Conservation (phyloP, 805 yeast genomes). For the Kodamaea leandrae region DNA sequence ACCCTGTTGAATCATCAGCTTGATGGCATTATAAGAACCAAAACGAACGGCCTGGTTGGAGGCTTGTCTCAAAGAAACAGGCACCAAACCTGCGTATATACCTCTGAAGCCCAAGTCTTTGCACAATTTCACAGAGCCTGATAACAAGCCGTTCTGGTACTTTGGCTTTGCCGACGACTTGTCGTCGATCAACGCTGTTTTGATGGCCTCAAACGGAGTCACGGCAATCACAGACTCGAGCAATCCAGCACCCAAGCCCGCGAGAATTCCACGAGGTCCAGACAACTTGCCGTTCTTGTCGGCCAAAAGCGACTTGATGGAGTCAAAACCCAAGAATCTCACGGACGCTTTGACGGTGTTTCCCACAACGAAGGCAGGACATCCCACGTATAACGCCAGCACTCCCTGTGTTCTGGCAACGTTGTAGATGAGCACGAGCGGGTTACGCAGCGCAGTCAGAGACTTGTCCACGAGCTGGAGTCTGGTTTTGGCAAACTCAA, state of each 20-base stretch:
- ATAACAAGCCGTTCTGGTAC: constrained; percentile 61
- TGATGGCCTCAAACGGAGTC: constrained; percentile 95
- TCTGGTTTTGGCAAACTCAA: constrained; percentile 94
- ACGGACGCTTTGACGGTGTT: constrained; percentile 97
- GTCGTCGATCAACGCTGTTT: constrained; percentile 94
- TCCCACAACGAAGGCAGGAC: constrained; percentile 95
- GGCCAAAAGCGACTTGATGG: constrained; percentile 69
- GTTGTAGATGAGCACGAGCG: constrained; percentile 72
- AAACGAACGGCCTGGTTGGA: constrained; percentile 92
- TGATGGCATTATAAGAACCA: constrained; percentile 89
- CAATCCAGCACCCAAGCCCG: constrained; percentile 97
- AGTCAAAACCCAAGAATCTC: constrained; percentile 88
- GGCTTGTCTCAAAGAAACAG: constrained; percentile 94
- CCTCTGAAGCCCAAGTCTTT: constrained; percentile 81
- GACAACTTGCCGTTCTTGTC: constrained; percentile 86
- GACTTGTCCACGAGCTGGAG: constrained; percentile 74
- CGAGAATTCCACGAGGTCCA: constrained; percentile 88
- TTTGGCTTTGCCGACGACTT: constrained; percentile 73
- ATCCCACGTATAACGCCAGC: constrained; percentile 81
- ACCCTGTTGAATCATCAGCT: constrained; percentile 70
- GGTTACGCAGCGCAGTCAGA: constrained; percentile 71
- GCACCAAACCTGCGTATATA: constrained; percentile 83
- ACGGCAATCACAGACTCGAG: constrained; percentile 90
- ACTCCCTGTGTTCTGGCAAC: constrained; percentile 78
- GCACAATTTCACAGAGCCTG: constrained; percentile 64